These are phyloP conservation scores for Magnusiomyces magnusii DNA, from an alignment of 1,139 yeast genomes.

Conservation along the genomic window DNA sequence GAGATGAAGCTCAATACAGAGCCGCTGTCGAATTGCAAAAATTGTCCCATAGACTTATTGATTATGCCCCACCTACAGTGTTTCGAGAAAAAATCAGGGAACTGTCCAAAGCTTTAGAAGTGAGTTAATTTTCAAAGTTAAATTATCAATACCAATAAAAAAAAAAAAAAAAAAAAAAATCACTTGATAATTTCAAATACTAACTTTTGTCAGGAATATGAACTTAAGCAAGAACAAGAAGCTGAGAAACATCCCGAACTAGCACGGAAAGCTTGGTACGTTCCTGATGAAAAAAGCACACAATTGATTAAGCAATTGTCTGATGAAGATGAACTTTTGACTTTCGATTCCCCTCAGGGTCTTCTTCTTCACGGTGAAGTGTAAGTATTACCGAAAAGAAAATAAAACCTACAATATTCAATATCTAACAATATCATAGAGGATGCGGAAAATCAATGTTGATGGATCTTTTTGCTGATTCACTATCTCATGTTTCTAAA, in stretches of 20 bases:
- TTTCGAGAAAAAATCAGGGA: conserved; percentile 39
- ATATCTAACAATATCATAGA: background rate
- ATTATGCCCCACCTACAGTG: conserved; percentile 52
- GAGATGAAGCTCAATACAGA: conserved; percentile 53
- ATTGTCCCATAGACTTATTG: conserved; percentile 50
- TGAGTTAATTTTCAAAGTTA: conserved; percentile 2
- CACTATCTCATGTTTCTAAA: conserved; percentile 56
- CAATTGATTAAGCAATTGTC: conserved; percentile 45
- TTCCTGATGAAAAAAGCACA: conserved; percentile 22
- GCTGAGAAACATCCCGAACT: conserved; percentile 12
- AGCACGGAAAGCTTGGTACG: conserved; percentile 21
- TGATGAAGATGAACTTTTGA: conserved; percentile 56
- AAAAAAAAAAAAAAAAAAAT: background rate
- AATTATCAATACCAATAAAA: too few relatives aligned
- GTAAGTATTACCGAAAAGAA: background rate
- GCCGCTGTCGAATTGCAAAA: conserved; percentile 60
- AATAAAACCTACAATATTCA: too few relatives aligned
- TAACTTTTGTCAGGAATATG: conserved; percentile 4
- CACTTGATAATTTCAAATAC: background rate
- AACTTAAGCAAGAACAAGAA: conserved; percentile 14
- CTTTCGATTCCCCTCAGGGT: conserved; percentile 56
- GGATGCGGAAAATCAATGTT: conserved; percentile 73
- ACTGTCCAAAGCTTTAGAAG: conserved; percentile 23
- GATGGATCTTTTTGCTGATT: conserved; percentile 61
- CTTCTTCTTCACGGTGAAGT: conserved; percentile 30